A percentile compares a stretch with the other conserved stretches of the same genome.
phyloP scores from a whole-genome alignment of 306 rosid species.

The Prosopis cineraria region DNA sequence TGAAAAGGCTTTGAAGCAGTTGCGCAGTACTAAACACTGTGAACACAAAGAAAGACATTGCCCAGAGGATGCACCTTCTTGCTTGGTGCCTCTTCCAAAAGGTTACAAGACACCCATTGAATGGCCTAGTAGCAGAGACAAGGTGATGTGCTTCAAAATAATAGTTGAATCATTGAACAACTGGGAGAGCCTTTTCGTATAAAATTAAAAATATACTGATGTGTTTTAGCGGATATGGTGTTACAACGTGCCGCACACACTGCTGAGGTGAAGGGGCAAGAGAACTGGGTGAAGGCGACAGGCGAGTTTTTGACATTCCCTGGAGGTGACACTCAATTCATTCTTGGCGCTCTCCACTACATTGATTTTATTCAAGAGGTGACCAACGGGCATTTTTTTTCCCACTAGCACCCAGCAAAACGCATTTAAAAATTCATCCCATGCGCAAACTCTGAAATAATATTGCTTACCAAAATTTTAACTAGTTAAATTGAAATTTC shows the following conservation, averaged over 20 bases:
- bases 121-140: slow-evolving; percentile 85
- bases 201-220: neutral
- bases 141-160: slow-evolving; percentile 50
- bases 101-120: slow-evolving; percentile 60
- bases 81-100: slow-evolving; percentile 68
- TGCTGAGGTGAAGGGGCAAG: slow-evolving; percentile 91
- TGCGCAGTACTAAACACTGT: slow-evolving; percentile 61
- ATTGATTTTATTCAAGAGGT: slow-evolving; percentile 85
- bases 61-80: slow-evolving; percentile 77
- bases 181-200: neutral
- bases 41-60: slow-evolving; percentile 94
- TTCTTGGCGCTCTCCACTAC: slow-evolving; percentile 90
- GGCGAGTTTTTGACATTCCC: slow-evolving; percentile 94
- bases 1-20: slow-evolving; percentile 57
- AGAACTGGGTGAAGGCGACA: slow-evolving; percentile 88
- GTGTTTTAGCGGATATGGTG: slow-evolving; percentile 68
- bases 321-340: slow-evolving; percentile 95
- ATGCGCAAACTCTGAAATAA: neutral
- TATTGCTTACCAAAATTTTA: neutral
- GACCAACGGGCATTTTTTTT: slow-evolving; percentile 18
- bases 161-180: neutral
- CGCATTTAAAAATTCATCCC: slow-evolving; percentile 5
- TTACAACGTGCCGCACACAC: slow-evolving; percentile 76
- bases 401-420: neutral
- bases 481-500: neutral